A percentile compares a stretch with the other conserved stretches of the same genome.
These are phyloP conservation scores for Cydonia oblonga DNA, from an alignment of 331 rosid species.

Conservation along the genomic window DNA sequence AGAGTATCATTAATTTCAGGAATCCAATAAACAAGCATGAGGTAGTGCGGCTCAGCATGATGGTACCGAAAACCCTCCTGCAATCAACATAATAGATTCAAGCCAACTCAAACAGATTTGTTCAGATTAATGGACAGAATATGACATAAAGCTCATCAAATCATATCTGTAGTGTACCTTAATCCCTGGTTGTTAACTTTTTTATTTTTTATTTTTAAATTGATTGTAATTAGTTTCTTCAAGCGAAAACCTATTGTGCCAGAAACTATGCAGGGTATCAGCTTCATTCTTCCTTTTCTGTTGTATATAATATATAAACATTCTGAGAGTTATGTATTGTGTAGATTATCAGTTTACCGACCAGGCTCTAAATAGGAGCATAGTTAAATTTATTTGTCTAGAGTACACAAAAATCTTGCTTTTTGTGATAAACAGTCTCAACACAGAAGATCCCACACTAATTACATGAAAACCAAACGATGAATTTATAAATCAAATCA, in stretches of 20 bases:
- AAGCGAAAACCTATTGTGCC: not conserved
- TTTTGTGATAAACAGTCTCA: not conserved
- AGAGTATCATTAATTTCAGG: conserved; percentile 44
- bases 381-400: not conserved
- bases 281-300: not conserved
- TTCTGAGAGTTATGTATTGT: not conserved
- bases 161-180: not conserved
- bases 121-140: not conserved
- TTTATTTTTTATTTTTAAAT: no score
- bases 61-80: conserved; percentile 77
- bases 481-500: not conserved
- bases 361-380: not conserved
- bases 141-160: not conserved
- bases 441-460: not conserved
- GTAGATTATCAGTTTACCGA: not conserved
- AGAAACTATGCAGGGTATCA: not conserved
- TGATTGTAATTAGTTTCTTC: not conserved
- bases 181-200: not conserved
- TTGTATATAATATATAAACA: not conserved
- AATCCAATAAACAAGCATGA: conserved; percentile 77
- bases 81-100: not conserved
- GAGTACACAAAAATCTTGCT: not conserved
- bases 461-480: not conserved
- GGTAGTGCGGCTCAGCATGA: conserved; percentile 67
- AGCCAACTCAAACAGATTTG: not conserved